These are phyloP conservation scores for Vitis hybrid DNA, from an alignment of 177 flowering plant genomes.

Conservation along the genomic window DNA sequence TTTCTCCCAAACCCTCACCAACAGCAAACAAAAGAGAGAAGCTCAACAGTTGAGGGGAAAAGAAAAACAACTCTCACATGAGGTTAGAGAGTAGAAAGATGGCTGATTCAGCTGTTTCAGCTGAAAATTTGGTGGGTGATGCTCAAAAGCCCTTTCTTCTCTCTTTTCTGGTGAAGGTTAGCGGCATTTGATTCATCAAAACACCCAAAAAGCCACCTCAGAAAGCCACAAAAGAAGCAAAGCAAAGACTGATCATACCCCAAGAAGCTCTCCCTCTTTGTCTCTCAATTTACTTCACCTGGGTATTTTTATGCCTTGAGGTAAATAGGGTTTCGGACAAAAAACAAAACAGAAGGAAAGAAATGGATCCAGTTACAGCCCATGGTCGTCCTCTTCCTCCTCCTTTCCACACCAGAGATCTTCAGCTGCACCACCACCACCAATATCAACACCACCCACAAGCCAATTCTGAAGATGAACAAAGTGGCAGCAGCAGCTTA, in stretches of 20 bases:
- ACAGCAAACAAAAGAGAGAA: neutral
- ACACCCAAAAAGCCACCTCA: neutral
- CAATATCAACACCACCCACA: constrained; percentile 30
- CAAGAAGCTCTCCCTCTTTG: neutral
- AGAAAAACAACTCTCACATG: neutral
- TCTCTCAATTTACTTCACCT: neutral
- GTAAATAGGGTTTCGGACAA: neutral
- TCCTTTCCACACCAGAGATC: constrained; percentile 65
- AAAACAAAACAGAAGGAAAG: neutral
- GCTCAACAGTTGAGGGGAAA: neutral
- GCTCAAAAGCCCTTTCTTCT: constrained; percentile 15
- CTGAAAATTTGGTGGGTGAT: constrained; percentile 29
- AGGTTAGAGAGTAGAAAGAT: constrained; percentile 11
- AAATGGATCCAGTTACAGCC: constrained; percentile 76
- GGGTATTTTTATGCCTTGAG: too few relatives aligned
- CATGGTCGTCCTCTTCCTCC: constrained; percentile 82
- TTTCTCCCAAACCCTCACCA: constrained; percentile 28
- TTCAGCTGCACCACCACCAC: constrained; percentile 58
- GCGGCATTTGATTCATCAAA: constrained; percentile 24
- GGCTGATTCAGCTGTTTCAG: constrained; percentile 17
- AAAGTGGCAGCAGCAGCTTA: constrained; percentile 19
- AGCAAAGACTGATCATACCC: too few relatives aligned
- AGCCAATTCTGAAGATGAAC: constrained; percentile 35
- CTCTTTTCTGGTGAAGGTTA: constrained; percentile 25
- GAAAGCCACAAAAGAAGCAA: neutral